Base-by-base conservation (phyloP, 2,329 filamentous ascomycete species). In the Periconia sp. region DNA sequence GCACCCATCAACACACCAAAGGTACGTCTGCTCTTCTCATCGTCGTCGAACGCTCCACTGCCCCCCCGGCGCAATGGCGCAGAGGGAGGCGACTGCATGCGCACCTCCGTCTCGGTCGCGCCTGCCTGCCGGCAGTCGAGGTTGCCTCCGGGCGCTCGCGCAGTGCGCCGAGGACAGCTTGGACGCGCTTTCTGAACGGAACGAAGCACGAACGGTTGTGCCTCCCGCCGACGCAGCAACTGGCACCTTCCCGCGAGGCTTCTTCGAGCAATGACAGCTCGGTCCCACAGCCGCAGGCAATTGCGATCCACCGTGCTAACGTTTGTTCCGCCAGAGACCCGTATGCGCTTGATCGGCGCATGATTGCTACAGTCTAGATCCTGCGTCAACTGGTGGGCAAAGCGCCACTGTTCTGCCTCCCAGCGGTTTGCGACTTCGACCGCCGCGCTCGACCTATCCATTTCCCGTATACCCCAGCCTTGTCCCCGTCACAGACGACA, bases 221-320 rank as follows among this genome's bases (percentile, higher is more conserved):
- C 52, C 56, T 57, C 46, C 44, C 40, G 44, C 43, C 56, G 24
- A 50, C 48, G 48, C 47, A 46, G 43, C 43, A 36, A 30, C 52
- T 52, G 46, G 51, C 57, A 57, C 55, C 51, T 61, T 62, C 47
- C 57, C 48, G 60, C 52, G 42, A 35, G 42, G 45, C 50, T 56
- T 46, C 49, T 59, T 63, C 49, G 51, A 65, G 63, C 51, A 56
- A 54, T 69, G 65, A 68, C 67, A 67, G 65, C 59, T 57, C 47
- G 56, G 67, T 69, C 57, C 49, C 61, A 68, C 67, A 59, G 53
- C 59, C 37, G 60, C 49, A 49, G 48, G 49, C 60, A 60, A 54
- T 60, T 54, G 53, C 61, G 55, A 48, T 56, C 54, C 54, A 56
- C 52, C 52, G 43, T 69, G 63, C 68, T 71, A 64, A 71, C 63